Evolutionary conservation across 2,329 filamentous ascomycete species (phyloP).

Genomic region (Arachnopeziza araneosa): DNA sequence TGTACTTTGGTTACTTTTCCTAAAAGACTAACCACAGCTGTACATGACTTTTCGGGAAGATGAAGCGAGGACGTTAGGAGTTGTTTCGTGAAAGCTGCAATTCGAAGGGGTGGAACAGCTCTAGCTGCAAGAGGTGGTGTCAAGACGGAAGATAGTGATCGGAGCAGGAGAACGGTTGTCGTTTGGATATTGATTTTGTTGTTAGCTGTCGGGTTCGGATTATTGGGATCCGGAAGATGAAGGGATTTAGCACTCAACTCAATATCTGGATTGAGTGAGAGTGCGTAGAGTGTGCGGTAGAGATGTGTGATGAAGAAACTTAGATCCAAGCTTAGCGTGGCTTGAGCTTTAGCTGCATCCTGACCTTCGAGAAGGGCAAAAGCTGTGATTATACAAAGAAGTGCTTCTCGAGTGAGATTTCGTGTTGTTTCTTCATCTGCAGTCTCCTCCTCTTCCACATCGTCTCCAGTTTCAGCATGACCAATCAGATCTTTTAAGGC

Average conservation of each 20-base stretch:
- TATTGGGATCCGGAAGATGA: conserved; percentile 61
- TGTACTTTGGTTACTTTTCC: conserved; percentile 76
- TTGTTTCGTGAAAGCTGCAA: conserved; percentile 93
- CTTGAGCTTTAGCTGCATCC: conserved; percentile 79
- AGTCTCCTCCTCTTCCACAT: conserved; percentile 35
- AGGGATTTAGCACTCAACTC: conserved; percentile 73
- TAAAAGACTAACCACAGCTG: conserved; percentile 73
- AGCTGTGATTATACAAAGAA: conserved; percentile 92
- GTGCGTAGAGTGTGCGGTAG: conserved; percentile 75
- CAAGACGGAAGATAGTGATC: conserved; percentile 76
- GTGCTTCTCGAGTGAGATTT: conserved; percentile 76
- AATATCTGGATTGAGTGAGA: conserved; percentile 78
- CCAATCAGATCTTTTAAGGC: conserved; percentile 88
- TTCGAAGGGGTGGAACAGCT: conserved; percentile 70
- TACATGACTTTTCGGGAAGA: conserved; percentile 80
- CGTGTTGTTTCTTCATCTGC: conserved; percentile 52
- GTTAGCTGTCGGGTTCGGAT: conserved; percentile 38
- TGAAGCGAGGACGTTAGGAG: conserved; percentile 78
- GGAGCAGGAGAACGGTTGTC: conserved; percentile 84
- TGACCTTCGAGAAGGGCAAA: conserved; percentile 95
- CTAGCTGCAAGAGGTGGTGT: conserved; percentile 69
- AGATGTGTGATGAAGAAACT: conserved; percentile 94
- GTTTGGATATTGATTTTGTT: conserved; percentile 92
- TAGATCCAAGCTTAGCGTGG: conserved; percentile 79
- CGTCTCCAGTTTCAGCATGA: conserved; percentile 54